phyloP scores from a whole-genome alignment of 164 flowering plant species.

The Warburgia ugandensis region DNA sequence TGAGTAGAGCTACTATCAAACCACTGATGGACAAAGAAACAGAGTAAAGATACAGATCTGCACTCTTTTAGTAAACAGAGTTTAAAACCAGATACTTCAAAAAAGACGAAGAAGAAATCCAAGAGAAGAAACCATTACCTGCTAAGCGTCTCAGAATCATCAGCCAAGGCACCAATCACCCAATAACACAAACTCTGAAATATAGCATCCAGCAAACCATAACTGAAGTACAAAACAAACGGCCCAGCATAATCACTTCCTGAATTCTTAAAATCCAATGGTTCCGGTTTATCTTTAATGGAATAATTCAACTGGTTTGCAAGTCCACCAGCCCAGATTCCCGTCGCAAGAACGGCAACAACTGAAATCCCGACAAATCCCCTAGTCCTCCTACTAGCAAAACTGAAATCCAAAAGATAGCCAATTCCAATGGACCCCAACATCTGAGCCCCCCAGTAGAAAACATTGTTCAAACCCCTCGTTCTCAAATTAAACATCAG shows the following conservation, averaged over 20 bases:
- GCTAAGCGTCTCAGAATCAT: constrained; percentile 90
- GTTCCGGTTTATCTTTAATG: constrained; percentile 19
- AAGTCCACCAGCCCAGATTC: constrained; percentile 85
- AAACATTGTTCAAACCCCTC: constrained; percentile 83
- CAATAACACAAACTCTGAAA: constrained; percentile 89
- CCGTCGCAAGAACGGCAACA: constrained; percentile 55
- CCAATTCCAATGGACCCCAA: constrained; percentile 76
- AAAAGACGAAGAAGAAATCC: not conserved
- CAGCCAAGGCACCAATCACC: constrained; percentile 89
- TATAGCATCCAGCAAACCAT: constrained; percentile 88
- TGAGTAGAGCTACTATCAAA: too few relatives aligned
- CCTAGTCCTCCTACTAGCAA: constrained; percentile 59
- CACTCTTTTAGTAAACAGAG: not conserved
- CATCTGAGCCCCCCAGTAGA: constrained; percentile 99
- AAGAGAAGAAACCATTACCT: constrained; percentile 34
- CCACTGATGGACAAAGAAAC: too few relatives aligned
- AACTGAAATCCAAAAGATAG: constrained; percentile 68
- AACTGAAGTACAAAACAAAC: constrained; percentile 70
- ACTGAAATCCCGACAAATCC: constrained; percentile 59
- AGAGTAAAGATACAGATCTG: not conserved
- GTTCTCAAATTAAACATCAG: constrained; percentile 68
- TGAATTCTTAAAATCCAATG: constrained; percentile 68
- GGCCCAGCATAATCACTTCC: constrained; percentile 70
- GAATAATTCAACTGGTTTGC: constrained; percentile 64
- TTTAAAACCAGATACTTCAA: not conserved